Base-by-base conservation (phyloP, 495 filamentous ascomycete genomes). In the Hypoxylon subgilvum region DNA sequence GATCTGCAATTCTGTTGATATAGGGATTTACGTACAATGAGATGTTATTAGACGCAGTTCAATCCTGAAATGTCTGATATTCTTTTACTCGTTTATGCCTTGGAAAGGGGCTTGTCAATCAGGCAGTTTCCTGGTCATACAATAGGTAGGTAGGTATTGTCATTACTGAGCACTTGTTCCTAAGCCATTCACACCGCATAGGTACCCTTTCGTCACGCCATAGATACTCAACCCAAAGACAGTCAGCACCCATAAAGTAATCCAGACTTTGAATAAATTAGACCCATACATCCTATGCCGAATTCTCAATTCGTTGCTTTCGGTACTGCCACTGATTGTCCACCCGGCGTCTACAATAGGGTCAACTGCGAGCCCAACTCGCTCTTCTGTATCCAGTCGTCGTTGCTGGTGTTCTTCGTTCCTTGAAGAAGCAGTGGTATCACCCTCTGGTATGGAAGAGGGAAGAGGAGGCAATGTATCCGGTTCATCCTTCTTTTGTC, bases 321-420 rank as follows among this genome's bases (percentile, higher is more conserved):
- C 23, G 23, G 5, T 28, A 9, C 12, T 17, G 19, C n/a, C n/a
- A 8, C 17, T 40, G 7, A 8, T 1, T 25, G 14, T 25, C 10
- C 10, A n/a, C 18, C 12, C n/a, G n/a, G n/a, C n/a, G n/a, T n/a
- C n/a, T n/a, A n/a, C n/a, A n/a, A 16, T 21, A 43, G 19, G 1
- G 5, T 14, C 12, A 8, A 27, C 40, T 10, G 10, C 3, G 2
- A 27, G 7, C 10, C 41, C 41, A 17, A 44, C 9, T 17, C 41
- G 41, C 3, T 22, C 22, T 17, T 44, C 41, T 17, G 41, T 44
- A 30, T 44, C 41, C 23, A 17, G 41, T 18, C 41, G 41, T 30
- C 30, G 23, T 10, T 6, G 41, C 9, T 9, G 22, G 12, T 13
- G 2, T 18, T 7, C 2, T n/a, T 30, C 23, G 6, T 10, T 9